A percentile compares a stretch with the other conserved stretches of the same genome.
Evolutionary conservation across 116 monocot species (phyloP).

Genomic region (Phalaenopsis hybrid): DNA sequence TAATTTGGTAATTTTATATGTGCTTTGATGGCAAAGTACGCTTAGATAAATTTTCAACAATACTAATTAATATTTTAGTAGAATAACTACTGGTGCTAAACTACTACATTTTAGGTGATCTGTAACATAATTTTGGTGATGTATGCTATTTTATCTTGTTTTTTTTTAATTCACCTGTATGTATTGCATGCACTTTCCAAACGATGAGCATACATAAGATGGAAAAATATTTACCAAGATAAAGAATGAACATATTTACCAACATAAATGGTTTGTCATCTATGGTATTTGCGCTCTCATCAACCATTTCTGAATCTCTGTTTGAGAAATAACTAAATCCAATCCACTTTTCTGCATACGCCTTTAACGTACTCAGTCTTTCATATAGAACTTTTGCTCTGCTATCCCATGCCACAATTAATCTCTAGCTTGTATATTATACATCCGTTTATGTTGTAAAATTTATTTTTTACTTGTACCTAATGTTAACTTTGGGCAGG

Average conservation of each 20-base stretch:
- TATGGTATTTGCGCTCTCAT: not conserved
- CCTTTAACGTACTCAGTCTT: not conserved
- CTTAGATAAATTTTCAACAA: not conserved
- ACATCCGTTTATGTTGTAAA: not conserved
- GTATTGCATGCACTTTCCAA: not conserved
- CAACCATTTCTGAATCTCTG: not conserved
- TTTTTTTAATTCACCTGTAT: not conserved
- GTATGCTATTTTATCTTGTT: not conserved
- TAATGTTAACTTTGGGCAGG: conserved; percentile 42
- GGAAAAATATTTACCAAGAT: too few relatives aligned
- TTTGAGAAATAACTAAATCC: not conserved
- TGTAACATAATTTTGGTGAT: not conserved
- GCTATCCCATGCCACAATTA: not conserved
- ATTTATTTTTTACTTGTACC: not conserved
- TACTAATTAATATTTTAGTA: not conserved
- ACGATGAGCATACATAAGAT: not conserved
- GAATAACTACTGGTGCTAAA: not conserved
- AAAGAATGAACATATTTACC: not conserved
- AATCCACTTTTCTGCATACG: not conserved
- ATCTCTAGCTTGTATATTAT: not conserved
- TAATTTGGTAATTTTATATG: not conserved
- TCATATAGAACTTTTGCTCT: not conserved
- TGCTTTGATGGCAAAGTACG: not conserved
- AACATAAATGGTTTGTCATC: not conserved
- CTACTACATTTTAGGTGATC: not conserved